Base-by-base conservation (phyloP, 352 stramenopile species). In the Pythium pyrilobum region DNA sequence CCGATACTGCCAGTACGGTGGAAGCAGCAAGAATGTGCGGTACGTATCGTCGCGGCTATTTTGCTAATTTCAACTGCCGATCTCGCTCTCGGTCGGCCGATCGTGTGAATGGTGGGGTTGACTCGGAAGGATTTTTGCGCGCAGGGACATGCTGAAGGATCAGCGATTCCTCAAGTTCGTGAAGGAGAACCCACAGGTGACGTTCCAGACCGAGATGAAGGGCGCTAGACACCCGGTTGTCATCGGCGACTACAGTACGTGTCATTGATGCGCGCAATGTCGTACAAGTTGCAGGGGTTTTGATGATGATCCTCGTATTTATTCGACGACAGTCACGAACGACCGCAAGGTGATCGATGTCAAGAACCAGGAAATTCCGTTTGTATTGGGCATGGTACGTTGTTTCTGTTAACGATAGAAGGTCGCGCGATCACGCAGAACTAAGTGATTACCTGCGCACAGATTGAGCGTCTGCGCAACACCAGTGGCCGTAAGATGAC, bases 401-500 rank as follows among this genome's bases (percentile, higher is more conserved):
- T 45, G 4, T 15, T 45, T n/a, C 33, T n/a, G 0, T 24, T 25
- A n/a, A n/a, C n/a, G n/a, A n/a, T n/a, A n/a, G n/a, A n/a, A n/a
- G n/a, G n/a, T n/a, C n/a, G n/a, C n/a, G n/a, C n/a, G n/a, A n/a
- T n/a, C n/a, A n/a, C n/a, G n/a, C n/a, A n/a, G n/a, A n/a, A n/a
- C n/a, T n/a, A n/a, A n/a, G n/a, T n/a, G n/a, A n/a, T n/a, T n/a
- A n/a, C n/a, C n/a, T 13, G 21, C 9, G 16, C 36, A 16, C 37
- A 92, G 82, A 71, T 95, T 23, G 74, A 92, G 65, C 81, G 85
- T 31, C 59, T 95, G 61, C 72, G 85, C 44, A 85, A 92, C 74
- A 87, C 84, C 54, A 95, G 84, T 54, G 84, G 84, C 51, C 77
- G 84, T 42, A 95, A 95, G 73, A 92, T 95, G 84, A 95, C 84